Conservation (phyloP, 768 basidiomycete genomes). For the Tylopilus rubrobrunneus region DNA sequence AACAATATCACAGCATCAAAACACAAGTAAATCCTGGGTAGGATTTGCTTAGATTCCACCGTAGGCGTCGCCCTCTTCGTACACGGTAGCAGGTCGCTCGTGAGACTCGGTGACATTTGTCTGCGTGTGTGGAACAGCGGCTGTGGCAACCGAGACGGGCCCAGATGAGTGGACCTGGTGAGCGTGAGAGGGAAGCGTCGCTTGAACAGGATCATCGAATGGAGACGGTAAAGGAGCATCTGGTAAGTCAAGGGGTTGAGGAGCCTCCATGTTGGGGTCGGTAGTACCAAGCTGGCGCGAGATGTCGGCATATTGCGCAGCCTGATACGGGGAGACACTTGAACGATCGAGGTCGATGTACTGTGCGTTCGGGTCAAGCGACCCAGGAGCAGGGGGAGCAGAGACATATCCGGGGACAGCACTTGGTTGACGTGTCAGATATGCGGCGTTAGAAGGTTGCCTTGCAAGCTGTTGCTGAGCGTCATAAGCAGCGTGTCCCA, state of each 20-base stretch:
- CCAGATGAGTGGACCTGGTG: constrained; percentile 20
- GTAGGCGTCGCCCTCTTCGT: constrained; percentile 66
- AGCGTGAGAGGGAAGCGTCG: constrained; percentile 30
- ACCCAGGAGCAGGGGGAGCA: constrained; percentile 2
- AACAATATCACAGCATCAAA: constrained; percentile 9
- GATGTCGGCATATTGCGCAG: constrained; percentile 70
- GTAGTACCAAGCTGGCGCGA: constrained; percentile 47
- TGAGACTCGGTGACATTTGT: constrained; percentile 13
- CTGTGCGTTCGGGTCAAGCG: constrained; percentile 32
- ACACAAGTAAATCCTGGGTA: constrained; percentile 1
- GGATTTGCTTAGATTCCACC: constrained; percentile 50
- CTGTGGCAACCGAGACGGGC: constrained; percentile 8
- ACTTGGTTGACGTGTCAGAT: constrained; percentile 20
- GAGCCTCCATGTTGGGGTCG: constrained; percentile 20
- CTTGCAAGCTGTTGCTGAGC: constrained; percentile 24
- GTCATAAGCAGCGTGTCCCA: constrained; percentile 23
- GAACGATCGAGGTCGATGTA: constrained; percentile 66
- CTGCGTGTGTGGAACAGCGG: constrained; percentile 9
- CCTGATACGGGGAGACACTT: constrained; percentile 73
- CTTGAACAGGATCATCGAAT: constrained; percentile 22
- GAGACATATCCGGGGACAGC: constrained; percentile 13
- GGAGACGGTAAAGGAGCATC: constrained; percentile 25
- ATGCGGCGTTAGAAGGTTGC: constrained; percentile 23
- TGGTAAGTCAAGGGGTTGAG: constrained; percentile 13
- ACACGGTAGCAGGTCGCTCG: constrained; percentile 44